Base-by-base conservation (phyloP, 805 yeast species). In the Zygoascus ofunaensis region DNA sequence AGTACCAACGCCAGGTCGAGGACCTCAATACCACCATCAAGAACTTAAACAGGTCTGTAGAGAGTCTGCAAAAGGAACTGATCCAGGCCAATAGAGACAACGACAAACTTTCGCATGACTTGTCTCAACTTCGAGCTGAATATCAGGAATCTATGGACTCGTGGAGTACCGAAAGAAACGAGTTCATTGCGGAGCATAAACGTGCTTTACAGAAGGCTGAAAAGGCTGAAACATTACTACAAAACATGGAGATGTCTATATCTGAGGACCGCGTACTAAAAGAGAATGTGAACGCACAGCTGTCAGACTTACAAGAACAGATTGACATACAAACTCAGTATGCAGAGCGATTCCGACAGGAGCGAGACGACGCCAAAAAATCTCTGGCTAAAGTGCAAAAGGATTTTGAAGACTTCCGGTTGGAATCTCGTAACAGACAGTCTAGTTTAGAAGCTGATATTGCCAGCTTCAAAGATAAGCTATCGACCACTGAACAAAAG, bases 21-120 rank as follows among this genome's bases (percentile, higher is more conserved):
- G 48, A 55, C 0, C 40, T 58, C 20, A 63, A 56, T 33, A 59
- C 55, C 36, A 72, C 63, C 44, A 62, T 58, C 28, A 54, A 60
- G 20, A 64, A 64, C 33, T 44, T 62, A 4, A 58, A 57, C n/a
- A 56, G 55, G 20, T 57, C 70, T 0, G 50, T 69, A 1, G 54
- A 55, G 1, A 51, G 65, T 3, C 52, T 73, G 34, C 71, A 66
- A 51, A 59, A 60, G 28, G 78, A 74, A 42, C 49, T 59, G 14
- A 61, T 48, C 41, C 44, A 48, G 12, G 48, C 59, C 18, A 55
- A 54, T 21, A 52, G 60, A 18, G 63, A 61, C 32, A 39, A 48
- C 17, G 61, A 55, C 39, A 47, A 48, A 28, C 48, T 59, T 5
- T 55, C 60, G 10, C 49, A 51, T 20, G 63, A 63, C 32, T 46